A percentile compares a stretch with the other conserved stretches of the same genome.
These are phyloP conservation scores for Anacardium occidentale DNA, from an alignment of 345 rosid genomes.

Conservation along the genomic window DNA sequence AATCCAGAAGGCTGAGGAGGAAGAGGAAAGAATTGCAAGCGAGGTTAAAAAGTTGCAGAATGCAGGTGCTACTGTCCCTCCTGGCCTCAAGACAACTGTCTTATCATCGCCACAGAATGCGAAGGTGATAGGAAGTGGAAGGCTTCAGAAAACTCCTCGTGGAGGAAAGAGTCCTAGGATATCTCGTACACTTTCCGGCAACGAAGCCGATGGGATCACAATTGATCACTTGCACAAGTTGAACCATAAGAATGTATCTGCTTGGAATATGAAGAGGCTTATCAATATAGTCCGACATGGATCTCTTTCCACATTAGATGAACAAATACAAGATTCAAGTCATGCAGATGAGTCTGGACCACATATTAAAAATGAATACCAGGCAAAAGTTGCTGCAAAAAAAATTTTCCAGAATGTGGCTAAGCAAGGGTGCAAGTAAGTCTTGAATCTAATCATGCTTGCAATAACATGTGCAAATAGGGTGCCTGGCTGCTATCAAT, in stretches of 20 bases:
- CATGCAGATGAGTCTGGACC: conserved; percentile 57
- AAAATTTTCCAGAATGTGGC: conserved; percentile 78
- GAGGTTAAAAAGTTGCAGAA: conserved; percentile 43
- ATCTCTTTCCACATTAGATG: conserved; percentile 74
- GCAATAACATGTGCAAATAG: not conserved
- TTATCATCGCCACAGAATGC: conserved; percentile 29
- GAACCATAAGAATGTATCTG: conserved; percentile 76
- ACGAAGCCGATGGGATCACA: conserved; percentile 49
- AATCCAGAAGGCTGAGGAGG: conserved; percentile 47
- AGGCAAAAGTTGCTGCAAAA: conserved; percentile 85
- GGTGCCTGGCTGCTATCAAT: not conserved
- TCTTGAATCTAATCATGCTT: not conserved
- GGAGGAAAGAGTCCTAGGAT: conserved; percentile 45
- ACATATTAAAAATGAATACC: conserved; percentile 59
- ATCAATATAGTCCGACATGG: conserved; percentile 69
- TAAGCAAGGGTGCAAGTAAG: conserved; percentile 63
- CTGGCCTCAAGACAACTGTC: conserved; percentile 37
- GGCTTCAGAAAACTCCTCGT: conserved; percentile 39
- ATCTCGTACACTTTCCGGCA: conserved; percentile 45
- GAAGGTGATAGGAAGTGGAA: conserved; percentile 41
- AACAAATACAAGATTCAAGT: conserved; percentile 57
- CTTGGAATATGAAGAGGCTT: conserved; percentile 96
- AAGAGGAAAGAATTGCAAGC: conserved; percentile 41
- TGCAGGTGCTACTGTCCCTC: conserved; percentile 46
- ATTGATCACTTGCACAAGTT: conserved; percentile 73